Conservation (phyloP, 1,139 yeast species). For the Yarrowia galli region DNA sequence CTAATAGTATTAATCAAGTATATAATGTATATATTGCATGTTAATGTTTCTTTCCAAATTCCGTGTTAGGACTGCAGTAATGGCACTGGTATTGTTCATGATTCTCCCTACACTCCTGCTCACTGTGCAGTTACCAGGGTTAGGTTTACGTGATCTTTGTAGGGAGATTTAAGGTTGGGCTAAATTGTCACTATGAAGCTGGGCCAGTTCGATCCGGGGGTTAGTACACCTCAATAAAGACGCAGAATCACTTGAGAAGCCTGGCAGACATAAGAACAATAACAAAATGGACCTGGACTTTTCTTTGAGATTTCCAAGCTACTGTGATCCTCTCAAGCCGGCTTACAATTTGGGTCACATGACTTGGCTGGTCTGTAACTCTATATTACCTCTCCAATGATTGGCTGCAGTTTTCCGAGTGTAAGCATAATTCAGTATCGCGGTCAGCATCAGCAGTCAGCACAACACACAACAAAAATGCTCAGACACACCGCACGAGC, state of each 20-base stretch:
- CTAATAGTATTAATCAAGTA: slow-evolving; percentile 10
- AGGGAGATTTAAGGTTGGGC: background rate
- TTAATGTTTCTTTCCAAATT: background rate
- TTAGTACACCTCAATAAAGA: background rate
- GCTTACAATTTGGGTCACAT: background rate
- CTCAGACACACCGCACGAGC: slow-evolving; percentile 37
- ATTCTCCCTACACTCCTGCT: too few relatives aligned
- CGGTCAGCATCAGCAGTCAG: slow-evolving; percentile 29
- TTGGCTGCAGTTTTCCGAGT: slow-evolving; percentile 31
- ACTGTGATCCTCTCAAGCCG: background rate
- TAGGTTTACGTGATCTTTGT: background rate
- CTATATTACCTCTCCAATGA: slow-evolving; percentile 28
- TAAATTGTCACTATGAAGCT: background rate
- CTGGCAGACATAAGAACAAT: too few relatives aligned
- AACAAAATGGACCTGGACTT: too few relatives aligned
- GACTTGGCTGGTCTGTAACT: slow-evolving; percentile 5
- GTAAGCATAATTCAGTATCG: slow-evolving; percentile 26
- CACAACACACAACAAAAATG: slow-evolving; percentile 33
- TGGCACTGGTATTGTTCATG: too few relatives aligned
- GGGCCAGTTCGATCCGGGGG: background rate
- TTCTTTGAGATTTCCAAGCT: too few relatives aligned
- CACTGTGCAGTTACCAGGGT: background rate
- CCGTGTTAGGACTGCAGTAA: too few relatives aligned
- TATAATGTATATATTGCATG: slow-evolving; percentile 35
- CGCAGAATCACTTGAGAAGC: too few relatives aligned